Conservation (phyloP, 2,329 filamentous ascomycete species). For the Colletotrichum aenigma region DNA sequence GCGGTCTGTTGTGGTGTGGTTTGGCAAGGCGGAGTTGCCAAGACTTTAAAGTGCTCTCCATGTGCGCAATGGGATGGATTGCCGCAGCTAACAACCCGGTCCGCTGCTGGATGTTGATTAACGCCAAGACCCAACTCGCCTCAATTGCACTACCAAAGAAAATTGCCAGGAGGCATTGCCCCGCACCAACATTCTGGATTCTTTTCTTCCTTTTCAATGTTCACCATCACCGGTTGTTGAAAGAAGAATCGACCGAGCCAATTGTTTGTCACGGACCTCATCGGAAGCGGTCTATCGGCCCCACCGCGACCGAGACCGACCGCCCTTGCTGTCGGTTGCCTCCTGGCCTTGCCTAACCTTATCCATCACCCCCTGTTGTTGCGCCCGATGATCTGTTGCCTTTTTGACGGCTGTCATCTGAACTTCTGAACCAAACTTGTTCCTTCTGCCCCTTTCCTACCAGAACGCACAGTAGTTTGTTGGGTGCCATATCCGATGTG, state of each 20-base stretch:
- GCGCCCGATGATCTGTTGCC: not conserved
- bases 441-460: not conserved
- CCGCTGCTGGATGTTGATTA: constrained; percentile 14
- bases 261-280: not conserved
- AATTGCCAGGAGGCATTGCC: not conserved
- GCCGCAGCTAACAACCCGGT: constrained; percentile 6
- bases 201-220: not conserved
- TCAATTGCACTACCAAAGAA: not conserved
- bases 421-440: not conserved
- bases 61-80: constrained; percentile 8
- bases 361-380: not conserved
- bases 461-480: not conserved
- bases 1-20: not conserved
- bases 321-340: not conserved
- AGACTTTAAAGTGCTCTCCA: not conserved
- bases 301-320: not conserved
- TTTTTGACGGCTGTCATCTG: not conserved
- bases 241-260: not conserved
- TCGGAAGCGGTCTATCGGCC: not conserved
- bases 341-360: not conserved
- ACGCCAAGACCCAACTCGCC: constrained; percentile 4
- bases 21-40: constrained; percentile 14
- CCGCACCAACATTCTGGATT: not conserved
- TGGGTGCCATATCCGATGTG: too few relatives aligned
- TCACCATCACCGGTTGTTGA: not conserved